Evolutionary conservation across 2,329 filamentous ascomycete genomes (phyloP).

Genomic region (Malbranchea zuffiana): DNA sequence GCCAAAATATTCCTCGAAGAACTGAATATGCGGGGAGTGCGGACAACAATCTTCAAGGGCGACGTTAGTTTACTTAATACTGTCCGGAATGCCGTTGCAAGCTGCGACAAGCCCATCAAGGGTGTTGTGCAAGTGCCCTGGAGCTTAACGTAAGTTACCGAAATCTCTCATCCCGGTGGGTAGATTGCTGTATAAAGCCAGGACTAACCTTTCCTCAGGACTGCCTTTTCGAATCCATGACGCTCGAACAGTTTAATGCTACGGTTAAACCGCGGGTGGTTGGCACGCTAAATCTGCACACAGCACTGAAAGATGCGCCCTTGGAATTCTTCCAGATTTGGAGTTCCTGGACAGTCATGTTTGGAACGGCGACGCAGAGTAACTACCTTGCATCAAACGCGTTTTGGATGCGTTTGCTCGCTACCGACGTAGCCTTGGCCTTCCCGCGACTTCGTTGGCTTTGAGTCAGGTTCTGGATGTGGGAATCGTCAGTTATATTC

Average conservation of each 20-base stretch:
- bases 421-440: neutral
- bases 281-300: constrained; percentile 18
- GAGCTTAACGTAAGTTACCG: constrained; percentile 11
- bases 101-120: constrained; percentile 1
- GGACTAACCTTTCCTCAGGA: constrained; percentile 10
- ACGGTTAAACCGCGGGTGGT: constrained; percentile 23
- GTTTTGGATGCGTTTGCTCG: constrained; percentile 17
- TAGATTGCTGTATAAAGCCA: neutral
- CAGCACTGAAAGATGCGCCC: neutral
- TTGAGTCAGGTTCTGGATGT: no score
- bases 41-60: neutral
- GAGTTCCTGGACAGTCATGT: constrained; percentile 8
- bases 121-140: constrained; percentile 19
- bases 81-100: neutral
- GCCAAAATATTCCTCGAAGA: neutral
- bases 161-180: neutral
- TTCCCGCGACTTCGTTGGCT: neutral
- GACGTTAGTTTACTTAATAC: neutral
- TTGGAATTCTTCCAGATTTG: constrained; percentile 17
- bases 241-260: constrained; percentile 11
- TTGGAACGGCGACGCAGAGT: constrained; percentile 8
- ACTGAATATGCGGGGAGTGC: neutral
- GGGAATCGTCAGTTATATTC: no score
- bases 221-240: constrained; percentile 23
- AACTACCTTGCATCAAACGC: constrained; percentile 11